phyloP scores from a whole-genome alignment of 306 rosid species.

The Vigna mungo region DNA sequence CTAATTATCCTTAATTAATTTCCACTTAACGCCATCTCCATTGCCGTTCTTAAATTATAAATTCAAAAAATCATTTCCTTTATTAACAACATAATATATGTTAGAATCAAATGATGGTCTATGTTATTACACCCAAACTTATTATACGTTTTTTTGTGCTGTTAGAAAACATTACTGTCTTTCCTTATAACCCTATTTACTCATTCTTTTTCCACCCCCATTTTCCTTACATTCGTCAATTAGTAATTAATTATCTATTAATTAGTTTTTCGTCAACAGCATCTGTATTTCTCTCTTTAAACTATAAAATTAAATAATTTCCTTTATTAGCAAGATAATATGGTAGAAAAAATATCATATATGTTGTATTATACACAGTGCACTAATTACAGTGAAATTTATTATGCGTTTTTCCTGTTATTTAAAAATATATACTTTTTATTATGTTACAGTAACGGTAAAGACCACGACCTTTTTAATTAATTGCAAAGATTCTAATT shows the following conservation, averaged over 20 bases:
- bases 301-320: background rate
- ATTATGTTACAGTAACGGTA: too few relatives aligned
- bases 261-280: background rate
- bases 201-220: conserved; percentile 5
- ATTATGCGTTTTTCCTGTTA: too few relatives aligned
- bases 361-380: too few relatives aligned
- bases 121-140: too few relatives aligned
- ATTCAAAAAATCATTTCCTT: background rate
- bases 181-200: background rate
- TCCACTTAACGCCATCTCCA: background rate
- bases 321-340: background rate
- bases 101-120: too few relatives aligned
- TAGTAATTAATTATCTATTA: background rate
- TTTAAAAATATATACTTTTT: too few relatives aligned
- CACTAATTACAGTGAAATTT: too few relatives aligned
- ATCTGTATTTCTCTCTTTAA: background rate
- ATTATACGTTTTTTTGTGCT: too few relatives aligned
- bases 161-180: background rate
- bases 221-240: background rate
- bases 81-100: background rate
- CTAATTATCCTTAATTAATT: conserved; percentile 21
- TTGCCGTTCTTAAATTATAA: background rate
- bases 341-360: too few relatives aligned
- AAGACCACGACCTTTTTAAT: too few relatives aligned
- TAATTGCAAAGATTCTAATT: too few relatives aligned